These are phyloP conservation scores for Clavariopsis aquatica DNA, from an alignment of 495 filamentous ascomycete species.

Conservation along the genomic window DNA sequence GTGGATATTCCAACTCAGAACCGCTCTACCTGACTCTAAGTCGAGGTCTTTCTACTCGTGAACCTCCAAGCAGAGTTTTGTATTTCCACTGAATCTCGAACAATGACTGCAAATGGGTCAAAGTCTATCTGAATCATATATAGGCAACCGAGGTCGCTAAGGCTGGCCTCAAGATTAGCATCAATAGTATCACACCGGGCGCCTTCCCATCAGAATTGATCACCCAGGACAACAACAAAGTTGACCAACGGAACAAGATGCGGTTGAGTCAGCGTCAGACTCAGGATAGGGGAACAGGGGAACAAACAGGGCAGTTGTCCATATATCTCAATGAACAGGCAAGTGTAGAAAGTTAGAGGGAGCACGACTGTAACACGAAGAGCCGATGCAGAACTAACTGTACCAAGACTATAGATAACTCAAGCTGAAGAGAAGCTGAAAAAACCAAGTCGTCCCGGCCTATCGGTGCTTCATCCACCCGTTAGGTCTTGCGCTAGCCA, in stretches of 20 bases:
- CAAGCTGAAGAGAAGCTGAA: constrained; percentile 26
- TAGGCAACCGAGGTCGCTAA: constrained; percentile 53
- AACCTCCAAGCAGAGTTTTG: background rate
- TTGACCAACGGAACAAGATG: constrained; percentile 65
- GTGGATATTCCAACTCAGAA: constrained; percentile 47
- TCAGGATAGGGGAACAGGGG: constrained; percentile 76
- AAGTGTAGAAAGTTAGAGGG: background rate
- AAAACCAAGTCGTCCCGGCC: background rate
- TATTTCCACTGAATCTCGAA: constrained; percentile 45
- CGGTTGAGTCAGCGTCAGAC: constrained; percentile 64
- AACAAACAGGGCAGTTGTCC: constrained; percentile 62
- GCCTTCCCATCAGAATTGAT: constrained; percentile 61
- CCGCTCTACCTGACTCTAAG: constrained; percentile 42
- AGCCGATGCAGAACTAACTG: background rate
- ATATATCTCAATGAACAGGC: constrained; percentile 70
- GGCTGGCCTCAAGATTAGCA: constrained; percentile 47
- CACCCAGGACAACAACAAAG: constrained; percentile 53
- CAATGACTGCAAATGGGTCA: constrained; percentile 56
- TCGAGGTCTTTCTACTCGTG: background rate
- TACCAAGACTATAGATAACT: constrained; percentile 26
- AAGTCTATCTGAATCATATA: constrained; percentile 58
- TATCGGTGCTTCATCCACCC: background rate
- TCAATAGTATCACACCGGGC: constrained; percentile 56
- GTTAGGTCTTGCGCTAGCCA: background rate
- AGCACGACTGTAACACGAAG: background rate